Evolutionary conservation across 2,329 filamentous ascomycete species (phyloP).

Genomic region (Byssochlamys sp.): DNA sequence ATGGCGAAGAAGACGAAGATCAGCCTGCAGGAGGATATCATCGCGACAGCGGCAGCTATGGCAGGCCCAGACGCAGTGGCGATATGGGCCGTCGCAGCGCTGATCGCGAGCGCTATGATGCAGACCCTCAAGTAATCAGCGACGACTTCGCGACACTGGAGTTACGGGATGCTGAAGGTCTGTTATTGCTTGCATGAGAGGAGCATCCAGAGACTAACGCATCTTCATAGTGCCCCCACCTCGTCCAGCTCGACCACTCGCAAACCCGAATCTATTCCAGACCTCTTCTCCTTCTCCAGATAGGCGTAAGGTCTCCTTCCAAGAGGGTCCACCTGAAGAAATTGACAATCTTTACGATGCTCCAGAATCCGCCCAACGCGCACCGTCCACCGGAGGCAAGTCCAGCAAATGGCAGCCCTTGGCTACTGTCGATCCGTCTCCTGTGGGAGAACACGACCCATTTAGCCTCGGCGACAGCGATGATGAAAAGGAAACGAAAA

Average conservation of each 20-base stretch:
- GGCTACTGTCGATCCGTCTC: slow-evolving; percentile 71
- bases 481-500: slow-evolving; percentile 73
- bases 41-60: slow-evolving; percentile 28
- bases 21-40: slow-evolving; percentile 28
- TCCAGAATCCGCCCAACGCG: slow-evolving; percentile 48
- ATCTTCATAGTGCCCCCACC: slow-evolving; percentile 41
- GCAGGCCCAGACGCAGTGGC: slow-evolving; percentile 49
- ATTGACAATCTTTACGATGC: slow-evolving; percentile 64
- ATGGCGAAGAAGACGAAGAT: slow-evolving; percentile 68
- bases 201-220: background rate
- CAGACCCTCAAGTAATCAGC: slow-evolving; percentile 77
- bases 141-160: slow-evolving; percentile 73
- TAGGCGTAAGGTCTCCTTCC: slow-evolving; percentile 47
- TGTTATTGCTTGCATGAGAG: slow-evolving; percentile 1
- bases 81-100: slow-evolving; percentile 63
- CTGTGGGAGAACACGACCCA: slow-evolving; percentile 82
- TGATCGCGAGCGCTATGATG: slow-evolving; percentile 87
- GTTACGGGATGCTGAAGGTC: slow-evolving; percentile 53
- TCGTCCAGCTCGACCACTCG: slow-evolving; percentile 53
- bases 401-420: slow-evolving; percentile 95
- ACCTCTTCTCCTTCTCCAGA: slow-evolving; percentile 49
- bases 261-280: slow-evolving; percentile 75
- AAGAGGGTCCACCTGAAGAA: slow-evolving; percentile 62
- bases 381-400: slow-evolving; percentile 47
- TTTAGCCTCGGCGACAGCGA: slow-evolving; percentile 95